Percentiles rank a stretch among this genome's conserved stretches.
Conservation (phyloP, 2,329 filamentous ascomycete genomes). For the Paraphoma chrysanthemicola region DNA sequence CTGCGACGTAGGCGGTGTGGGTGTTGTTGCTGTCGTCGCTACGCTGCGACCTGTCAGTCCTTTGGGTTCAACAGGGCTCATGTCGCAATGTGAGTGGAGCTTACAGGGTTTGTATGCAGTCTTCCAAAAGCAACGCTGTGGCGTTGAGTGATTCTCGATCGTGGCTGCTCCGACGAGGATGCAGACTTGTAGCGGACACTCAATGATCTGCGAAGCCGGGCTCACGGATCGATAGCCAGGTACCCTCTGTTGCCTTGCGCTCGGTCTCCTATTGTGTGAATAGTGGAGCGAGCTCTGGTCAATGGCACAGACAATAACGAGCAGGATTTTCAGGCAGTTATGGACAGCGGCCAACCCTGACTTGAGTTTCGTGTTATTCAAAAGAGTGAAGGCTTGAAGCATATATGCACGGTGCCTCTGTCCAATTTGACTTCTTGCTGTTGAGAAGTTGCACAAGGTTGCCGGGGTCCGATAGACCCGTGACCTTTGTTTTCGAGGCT, state of each 20-base stretch:
- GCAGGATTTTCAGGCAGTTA: constrained; percentile 3
- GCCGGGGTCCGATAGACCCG: constrained; percentile 39
- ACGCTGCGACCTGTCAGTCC: constrained; percentile 44
- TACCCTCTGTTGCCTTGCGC: constrained; percentile 21
- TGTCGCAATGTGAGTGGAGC: constrained; percentile 42
- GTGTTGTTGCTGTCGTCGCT: constrained; percentile 26
- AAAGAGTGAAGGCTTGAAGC: constrained; percentile 35
- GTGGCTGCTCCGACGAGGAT: constrained; percentile 44
- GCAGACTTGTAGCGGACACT: constrained; percentile 36
- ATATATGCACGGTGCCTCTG: constrained; percentile 46
- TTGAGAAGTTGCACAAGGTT: constrained; percentile 39
- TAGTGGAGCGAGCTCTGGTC: constrained; percentile 10
- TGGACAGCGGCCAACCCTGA: constrained; percentile 11
- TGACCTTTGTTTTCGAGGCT: constrained; percentile 38
- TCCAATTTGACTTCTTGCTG: constrained; percentile 33
- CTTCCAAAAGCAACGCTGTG: constrained; percentile 42
- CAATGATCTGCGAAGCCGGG: constrained; percentile 41
- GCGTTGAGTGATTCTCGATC: constrained; percentile 35
- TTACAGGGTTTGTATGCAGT: constrained; percentile 46
- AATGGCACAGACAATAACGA: constrained; percentile 6
- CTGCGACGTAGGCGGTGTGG: constrained; percentile 41
- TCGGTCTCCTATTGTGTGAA: constrained; percentile 12
- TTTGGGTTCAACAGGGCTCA: constrained; percentile 31
- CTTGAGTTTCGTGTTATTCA: constrained; percentile 11
- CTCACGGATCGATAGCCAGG: constrained; percentile 28